Conservation (phyloP, 2,329 filamentous ascomycete genomes). For the Monilinia laxa region DNA sequence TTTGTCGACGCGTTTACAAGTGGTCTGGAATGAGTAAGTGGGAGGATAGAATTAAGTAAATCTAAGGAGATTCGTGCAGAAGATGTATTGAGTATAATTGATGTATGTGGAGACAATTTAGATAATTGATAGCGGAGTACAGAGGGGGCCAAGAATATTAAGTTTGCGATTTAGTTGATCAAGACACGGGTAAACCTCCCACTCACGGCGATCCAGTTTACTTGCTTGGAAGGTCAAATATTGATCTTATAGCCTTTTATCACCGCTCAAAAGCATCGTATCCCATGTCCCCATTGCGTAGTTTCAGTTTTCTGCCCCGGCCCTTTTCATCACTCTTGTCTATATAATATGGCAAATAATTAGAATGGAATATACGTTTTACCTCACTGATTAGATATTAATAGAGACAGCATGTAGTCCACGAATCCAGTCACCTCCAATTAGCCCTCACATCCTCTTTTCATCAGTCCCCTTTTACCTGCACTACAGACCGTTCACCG, state of each 20-base stretch:
- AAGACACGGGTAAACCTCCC: neutral
- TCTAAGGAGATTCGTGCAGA: neutral
- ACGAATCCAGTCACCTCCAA: neutral
- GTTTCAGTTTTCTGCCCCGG: neutral
- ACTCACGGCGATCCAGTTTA: neutral
- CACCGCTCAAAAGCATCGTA: neutral
- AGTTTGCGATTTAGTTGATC: neutral
- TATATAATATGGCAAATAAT: neutral
- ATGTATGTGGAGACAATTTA: neutral
- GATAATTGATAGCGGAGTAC: neutral
- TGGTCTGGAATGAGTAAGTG: constrained; percentile 3
- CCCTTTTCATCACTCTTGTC: neutral
- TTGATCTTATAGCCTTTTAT: neutral
- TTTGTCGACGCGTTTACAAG: constrained; percentile 15
- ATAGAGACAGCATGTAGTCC: neutral
- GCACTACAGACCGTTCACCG: neutral
- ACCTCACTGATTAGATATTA: neutral
- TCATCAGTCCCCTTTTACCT: neutral
- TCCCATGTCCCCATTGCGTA: neutral
- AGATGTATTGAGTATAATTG: no score
- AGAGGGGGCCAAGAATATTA: no score
- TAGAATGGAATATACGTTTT: neutral
- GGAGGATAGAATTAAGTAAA: neutral
- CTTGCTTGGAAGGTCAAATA: neutral
- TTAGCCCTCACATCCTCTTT: neutral